These are phyloP conservation scores for Cocos nucifera DNA, from an alignment of 176 grass and related monocot genomes.

Conservation along the genomic window DNA sequence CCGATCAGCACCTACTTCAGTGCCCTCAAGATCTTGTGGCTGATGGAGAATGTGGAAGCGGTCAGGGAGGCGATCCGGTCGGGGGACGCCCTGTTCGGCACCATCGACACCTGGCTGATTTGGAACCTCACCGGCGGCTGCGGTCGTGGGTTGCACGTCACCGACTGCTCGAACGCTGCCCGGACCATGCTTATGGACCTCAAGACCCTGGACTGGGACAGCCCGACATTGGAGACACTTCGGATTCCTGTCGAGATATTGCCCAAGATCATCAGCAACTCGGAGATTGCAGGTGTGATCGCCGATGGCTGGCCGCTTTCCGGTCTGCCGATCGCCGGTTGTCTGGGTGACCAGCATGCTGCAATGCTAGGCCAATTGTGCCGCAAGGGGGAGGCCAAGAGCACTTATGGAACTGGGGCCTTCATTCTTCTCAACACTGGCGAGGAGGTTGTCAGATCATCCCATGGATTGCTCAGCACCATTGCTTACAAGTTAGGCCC, in stretches of 20 bases:
- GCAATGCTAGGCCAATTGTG: conserved; percentile 84
- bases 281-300: conserved; percentile 57
- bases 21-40: conserved; percentile 73
- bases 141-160: conserved; percentile 49
- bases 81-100: conserved; percentile 80
- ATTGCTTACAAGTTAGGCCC: conserved; percentile 79
- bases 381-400: conserved; percentile 82
- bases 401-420: conserved; percentile 87
- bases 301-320: conserved; percentile 47
- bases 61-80: conserved; percentile 43
- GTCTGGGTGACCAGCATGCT: conserved; percentile 83
- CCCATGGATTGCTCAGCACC: conserved; percentile 67
- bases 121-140: conserved; percentile 88
- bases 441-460: conserved; percentile 46
- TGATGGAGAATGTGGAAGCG: conserved; percentile 82
- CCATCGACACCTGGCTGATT: conserved; percentile 88
- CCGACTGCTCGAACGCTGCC: conserved; percentile 83
- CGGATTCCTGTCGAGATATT: conserved; percentile 52
- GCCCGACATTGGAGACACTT: conserved; percentile 39
- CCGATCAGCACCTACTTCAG: conserved; percentile 97
- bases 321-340: conserved; percentile 57
- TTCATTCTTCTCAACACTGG: conserved; percentile 97
- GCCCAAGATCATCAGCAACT: conserved; percentile 89
- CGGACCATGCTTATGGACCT: conserved; percentile 98
- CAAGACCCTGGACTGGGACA: conserved; percentile 72